These are phyloP conservation scores for Leptodontidium sp. DNA, from an alignment of 2,329 filamentous ascomycete genomes.

Conservation along the genomic window DNA sequence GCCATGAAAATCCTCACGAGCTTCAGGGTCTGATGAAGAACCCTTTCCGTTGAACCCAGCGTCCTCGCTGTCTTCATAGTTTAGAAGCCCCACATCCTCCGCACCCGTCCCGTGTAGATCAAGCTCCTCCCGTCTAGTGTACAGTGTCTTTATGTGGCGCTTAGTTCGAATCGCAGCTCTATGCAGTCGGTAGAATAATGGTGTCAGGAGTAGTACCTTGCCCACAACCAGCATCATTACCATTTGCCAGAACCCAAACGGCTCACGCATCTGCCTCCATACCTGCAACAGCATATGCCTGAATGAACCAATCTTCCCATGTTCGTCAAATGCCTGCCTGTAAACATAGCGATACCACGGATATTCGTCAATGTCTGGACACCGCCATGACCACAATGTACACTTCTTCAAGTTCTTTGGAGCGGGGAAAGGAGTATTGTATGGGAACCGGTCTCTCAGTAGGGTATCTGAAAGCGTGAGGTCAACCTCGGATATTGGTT, in stretches of 20 bases:
- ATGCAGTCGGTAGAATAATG: background rate
- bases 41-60: background rate
- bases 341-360: constrained; percentile 37
- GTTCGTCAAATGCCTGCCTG: constrained; percentile 33
- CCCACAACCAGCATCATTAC: constrained; percentile 3
- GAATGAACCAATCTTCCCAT: constrained; percentile 33
- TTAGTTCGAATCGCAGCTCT: background rate
- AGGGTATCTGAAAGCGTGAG: constrained; percentile 11
- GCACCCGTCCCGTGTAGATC: background rate
- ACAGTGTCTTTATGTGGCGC: background rate
- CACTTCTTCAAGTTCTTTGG: constrained; percentile 27
- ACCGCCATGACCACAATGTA: constrained; percentile 33
- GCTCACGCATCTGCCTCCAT: background rate
- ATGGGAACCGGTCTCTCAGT: constrained; percentile 15
- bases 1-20: background rate
- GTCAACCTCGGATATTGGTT: background rate
- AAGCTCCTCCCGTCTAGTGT: background rate
- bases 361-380: constrained; percentile 29
- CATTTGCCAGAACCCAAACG: constrained; percentile 5
- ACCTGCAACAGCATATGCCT: constrained; percentile 9
- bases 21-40: background rate
- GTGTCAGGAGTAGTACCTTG: background rate
- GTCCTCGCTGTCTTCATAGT: background rate
- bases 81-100: background rate
- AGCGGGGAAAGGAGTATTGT: background rate